phyloP scores from a whole-genome alignment of 352 stramenopile species.

The Globisporangium carolinianum region DNA sequence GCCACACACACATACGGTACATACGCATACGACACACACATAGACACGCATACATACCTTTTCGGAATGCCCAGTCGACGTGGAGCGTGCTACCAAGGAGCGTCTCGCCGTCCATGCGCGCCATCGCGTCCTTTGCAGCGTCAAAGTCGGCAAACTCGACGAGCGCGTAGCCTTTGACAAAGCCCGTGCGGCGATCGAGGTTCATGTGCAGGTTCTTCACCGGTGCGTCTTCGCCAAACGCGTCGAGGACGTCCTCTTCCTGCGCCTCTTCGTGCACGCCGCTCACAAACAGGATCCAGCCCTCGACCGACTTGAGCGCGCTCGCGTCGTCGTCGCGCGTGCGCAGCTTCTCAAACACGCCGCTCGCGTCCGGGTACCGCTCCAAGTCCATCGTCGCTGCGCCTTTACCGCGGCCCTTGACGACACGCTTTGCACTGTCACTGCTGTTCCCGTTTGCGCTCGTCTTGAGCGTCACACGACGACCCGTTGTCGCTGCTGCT shows the following conservation, averaged over 20 bases:
- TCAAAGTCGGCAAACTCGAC: conserved; percentile 91
- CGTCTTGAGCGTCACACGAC: conserved; percentile 1
- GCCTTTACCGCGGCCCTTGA: conserved; percentile 68
- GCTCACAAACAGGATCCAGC: conserved; percentile 95
- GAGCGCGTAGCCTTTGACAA: conserved; percentile 95
- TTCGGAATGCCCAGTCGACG: conserved; percentile 93
- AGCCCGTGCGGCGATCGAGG: conserved; percentile 92
- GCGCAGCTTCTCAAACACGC: conserved; percentile 76
- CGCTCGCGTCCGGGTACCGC: conserved; percentile 60
- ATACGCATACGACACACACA: neutral
- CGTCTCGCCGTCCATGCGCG: conserved; percentile 89
- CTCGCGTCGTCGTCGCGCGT: conserved; percentile 32
- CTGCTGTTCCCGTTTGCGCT: conserved; percentile 1
- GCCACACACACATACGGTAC: too few species aligned
- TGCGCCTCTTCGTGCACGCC: conserved; percentile 94
- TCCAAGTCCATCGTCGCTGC: conserved; percentile 66
- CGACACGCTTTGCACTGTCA: conserved; percentile 19
- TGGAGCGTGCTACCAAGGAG: conserved; percentile 87
- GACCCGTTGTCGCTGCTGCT: neutral
- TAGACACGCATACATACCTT: conserved; percentile 23
- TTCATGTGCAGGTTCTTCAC: conserved; percentile 96
- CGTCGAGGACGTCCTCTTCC: conserved; percentile 95
- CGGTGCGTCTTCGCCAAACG: conserved; percentile 92
- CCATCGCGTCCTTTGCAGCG: conserved; percentile 88
- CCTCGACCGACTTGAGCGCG: conserved; percentile 87